phyloP scores from a whole-genome alignment of 176 grass and related monocot species.

The Bromus sterilis region DNA sequence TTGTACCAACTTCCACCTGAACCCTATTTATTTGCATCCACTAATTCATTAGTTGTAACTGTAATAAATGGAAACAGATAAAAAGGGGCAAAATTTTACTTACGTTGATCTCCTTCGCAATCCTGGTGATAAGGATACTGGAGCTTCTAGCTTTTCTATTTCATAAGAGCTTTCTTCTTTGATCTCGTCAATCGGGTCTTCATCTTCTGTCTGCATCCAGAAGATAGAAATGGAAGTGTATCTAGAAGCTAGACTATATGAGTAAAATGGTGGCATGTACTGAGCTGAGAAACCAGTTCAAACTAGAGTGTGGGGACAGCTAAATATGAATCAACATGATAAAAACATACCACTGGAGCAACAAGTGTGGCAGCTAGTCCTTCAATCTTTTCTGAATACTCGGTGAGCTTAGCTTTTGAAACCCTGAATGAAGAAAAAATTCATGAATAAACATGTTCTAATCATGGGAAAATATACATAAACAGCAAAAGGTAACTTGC shows the following conservation, averaged over 20 bases:
- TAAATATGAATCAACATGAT: neutral
- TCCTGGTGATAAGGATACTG: slow-evolving; percentile 21
- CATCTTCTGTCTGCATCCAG: slow-evolving; percentile 28
- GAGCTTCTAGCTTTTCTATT: slow-evolving; percentile 9
- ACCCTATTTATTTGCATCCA: slow-evolving; percentile 23
- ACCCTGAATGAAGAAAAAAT: slow-evolving; percentile 23
- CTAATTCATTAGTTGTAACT: neutral
- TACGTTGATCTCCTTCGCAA: slow-evolving; percentile 62
- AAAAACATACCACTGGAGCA: neutral
- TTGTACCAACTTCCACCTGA: slow-evolving; percentile 31
- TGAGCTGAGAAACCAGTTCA: neutral
- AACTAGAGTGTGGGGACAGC: neutral
- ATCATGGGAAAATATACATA: neutral
- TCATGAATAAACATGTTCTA: neutral
- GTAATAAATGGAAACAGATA: neutral
- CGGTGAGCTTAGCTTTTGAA: slow-evolving; percentile 58
- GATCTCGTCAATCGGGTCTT: slow-evolving; percentile 5
- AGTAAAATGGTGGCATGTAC: neutral
- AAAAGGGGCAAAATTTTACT: slow-evolving; percentile 16
- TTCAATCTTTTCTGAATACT: slow-evolving; percentile 64
- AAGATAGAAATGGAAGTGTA: neutral
- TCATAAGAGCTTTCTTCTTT: slow-evolving; percentile 18
- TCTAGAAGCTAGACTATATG: neutral
- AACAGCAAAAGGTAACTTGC: neutral
- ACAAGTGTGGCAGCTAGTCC: slow-evolving; percentile 43